Evolutionary conservation across 2,329 filamentous ascomycete genomes (phyloP).

Genomic region (Aspergillus sp.): DNA sequence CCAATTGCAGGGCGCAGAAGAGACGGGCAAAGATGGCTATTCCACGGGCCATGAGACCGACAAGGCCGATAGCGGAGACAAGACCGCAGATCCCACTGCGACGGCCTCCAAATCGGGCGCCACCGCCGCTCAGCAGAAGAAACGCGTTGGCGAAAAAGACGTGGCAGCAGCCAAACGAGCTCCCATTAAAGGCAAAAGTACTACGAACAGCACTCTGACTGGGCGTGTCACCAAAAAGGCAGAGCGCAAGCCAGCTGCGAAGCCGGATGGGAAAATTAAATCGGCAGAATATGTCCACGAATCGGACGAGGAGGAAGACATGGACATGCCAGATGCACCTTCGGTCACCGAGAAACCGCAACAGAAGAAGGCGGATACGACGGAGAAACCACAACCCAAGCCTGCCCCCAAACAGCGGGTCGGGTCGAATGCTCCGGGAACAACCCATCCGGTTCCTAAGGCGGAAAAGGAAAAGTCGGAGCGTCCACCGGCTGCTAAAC

Average conservation of each 20-base stretch:
- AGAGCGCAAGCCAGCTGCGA: constrained; percentile 29
- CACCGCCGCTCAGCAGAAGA: constrained; percentile 21
- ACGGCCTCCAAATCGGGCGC: constrained; percentile 19
- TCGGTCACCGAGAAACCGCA: constrained; percentile 12
- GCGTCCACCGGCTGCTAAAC: constrained; percentile 10
- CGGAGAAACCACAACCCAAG: constrained; percentile 12
- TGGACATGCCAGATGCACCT: constrained; percentile 32
- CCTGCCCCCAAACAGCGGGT: constrained; percentile 8
- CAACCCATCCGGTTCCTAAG: constrained; percentile 18
- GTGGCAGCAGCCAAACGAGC: constrained; percentile 37
- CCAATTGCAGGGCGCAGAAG: constrained; percentile 30
- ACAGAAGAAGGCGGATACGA: constrained; percentile 9
- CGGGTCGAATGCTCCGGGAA: constrained; percentile 14
- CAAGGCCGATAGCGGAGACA: constrained; percentile 19
- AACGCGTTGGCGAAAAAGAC: constrained; percentile 33
- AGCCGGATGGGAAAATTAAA: constrained; percentile 41
- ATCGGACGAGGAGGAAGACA: constrained; percentile 43
- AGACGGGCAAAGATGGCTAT: constrained; percentile 27
- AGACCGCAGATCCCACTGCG: constrained; percentile 15
- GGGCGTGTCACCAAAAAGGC: constrained; percentile 41
- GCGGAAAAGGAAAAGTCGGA: constrained; percentile 12
- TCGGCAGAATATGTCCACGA: constrained; percentile 48
- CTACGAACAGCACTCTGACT: constrained; percentile 41
- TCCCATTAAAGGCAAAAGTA: constrained; percentile 38
- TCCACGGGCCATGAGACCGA: constrained; percentile 33